phyloP scores from a whole-genome alignment of 768 basidiomycete genomes.

The Strobilomyces echinocephalus region DNA sequence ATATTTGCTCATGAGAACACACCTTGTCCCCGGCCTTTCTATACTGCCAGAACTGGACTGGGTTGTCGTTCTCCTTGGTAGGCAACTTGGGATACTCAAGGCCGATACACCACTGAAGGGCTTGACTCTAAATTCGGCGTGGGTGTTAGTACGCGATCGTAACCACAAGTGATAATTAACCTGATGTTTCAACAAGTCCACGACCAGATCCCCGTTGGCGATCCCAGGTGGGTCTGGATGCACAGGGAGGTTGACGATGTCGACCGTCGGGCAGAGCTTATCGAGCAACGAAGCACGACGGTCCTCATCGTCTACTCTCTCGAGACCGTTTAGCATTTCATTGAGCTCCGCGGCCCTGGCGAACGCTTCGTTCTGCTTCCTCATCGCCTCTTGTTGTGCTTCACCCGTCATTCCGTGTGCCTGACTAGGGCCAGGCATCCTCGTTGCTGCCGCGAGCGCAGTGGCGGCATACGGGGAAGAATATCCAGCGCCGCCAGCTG shows the following conservation, averaged over 20 bases:
- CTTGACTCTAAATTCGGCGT: constrained; percentile 57
- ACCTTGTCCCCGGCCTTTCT: constrained; percentile 55
- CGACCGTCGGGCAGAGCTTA: constrained; percentile 59
- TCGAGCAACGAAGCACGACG: constrained; percentile 70
- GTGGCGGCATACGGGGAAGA: constrained; percentile 11
- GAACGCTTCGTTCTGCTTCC: constrained; percentile 39
- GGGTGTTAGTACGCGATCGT: not conserved
- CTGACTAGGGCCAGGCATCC: constrained; percentile 21
- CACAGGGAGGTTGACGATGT: constrained; percentile 65
- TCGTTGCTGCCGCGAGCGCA: constrained; percentile 13
- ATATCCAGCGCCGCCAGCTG: constrained; percentile 11
- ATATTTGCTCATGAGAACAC: constrained; percentile 6
- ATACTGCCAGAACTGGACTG: constrained; percentile 89
- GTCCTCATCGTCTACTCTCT: constrained; percentile 74
- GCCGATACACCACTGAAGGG: constrained; percentile 79
- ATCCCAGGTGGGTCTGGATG: constrained; percentile 71
- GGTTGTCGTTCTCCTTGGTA: constrained; percentile 55
- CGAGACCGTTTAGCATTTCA: constrained; percentile 59
- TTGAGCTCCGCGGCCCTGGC: constrained; percentile 63
- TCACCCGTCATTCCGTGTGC: constrained; percentile 14
- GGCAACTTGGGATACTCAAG: constrained; percentile 78
- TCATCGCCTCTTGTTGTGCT: constrained; percentile 33
- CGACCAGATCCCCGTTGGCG: constrained; percentile 57
- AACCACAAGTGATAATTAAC: constrained; percentile 29
- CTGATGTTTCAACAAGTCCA: constrained; percentile 81